Evolutionary conservation across 106 monocot genomes (phyloP).

Genomic region (Xerophyta viscosa): DNA sequence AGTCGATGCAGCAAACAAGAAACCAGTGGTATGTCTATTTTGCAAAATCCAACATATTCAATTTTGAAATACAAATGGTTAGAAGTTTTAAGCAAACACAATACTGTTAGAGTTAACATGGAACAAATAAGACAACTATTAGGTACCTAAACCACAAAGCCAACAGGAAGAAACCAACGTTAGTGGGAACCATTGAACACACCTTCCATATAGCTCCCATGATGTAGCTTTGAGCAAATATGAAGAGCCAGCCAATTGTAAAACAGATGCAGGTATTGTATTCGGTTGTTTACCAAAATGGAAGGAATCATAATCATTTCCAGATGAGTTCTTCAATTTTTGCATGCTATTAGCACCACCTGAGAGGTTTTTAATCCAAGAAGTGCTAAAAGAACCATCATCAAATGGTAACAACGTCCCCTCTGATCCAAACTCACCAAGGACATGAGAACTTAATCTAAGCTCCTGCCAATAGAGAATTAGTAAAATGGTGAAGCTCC

Average conservation of each 20-base stretch:
- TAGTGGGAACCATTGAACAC: neutral
- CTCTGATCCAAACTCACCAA: constrained; percentile 77
- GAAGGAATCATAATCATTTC: constrained; percentile 77
- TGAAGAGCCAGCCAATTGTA: constrained; percentile 87
- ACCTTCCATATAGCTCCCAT: constrained; percentile 99
- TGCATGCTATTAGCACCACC: constrained; percentile 18
- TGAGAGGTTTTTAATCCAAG: constrained; percentile 77
- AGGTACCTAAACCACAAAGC: too few species aligned
- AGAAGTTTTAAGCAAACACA: too few species aligned
- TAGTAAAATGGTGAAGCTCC: too few species aligned
- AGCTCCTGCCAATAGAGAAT: constrained; percentile 43
- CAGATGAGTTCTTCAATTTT: constrained; percentile 23
- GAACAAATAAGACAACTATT: too few species aligned
- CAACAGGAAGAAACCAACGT: neutral
- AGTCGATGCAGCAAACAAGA: too few species aligned
- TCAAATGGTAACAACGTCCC: constrained; percentile 52
- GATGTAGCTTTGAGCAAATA: constrained; percentile 83
- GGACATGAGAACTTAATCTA: constrained; percentile 66
- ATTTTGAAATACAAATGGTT: too few species aligned
- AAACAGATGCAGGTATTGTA: constrained; percentile 72
- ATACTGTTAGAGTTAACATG: too few species aligned
- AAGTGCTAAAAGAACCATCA: constrained; percentile 80
- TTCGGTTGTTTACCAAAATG: constrained; percentile 69
- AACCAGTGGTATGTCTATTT: too few species aligned
- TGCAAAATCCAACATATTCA: too few species aligned